Evolutionary conservation across 139 green algal genomes (phyloP), one percentile per base, ranked within the genome.

Genomic region (Chlamydomonas asymmetrica): DNA sequence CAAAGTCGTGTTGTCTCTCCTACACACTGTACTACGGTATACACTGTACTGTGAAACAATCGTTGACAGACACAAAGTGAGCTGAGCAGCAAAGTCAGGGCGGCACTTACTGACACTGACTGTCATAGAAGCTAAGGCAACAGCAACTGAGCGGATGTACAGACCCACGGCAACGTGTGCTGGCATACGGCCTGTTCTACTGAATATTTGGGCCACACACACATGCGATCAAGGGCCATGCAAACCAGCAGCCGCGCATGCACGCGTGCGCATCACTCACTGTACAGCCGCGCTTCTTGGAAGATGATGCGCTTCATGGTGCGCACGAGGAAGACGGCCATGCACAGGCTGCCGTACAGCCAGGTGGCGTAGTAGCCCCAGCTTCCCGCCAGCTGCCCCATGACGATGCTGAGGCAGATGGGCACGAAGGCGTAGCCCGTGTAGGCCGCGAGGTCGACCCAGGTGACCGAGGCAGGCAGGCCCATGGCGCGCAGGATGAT

Each of bases 301-400:
- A 97, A 95, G 38, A 98, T 85, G 39, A 96, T 81, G 1, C 95
- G 84, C 81, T 98, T 98, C 84, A 98, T 89, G 22, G 93, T 97
- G 31, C 94, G 88, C 35, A 98, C 94, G 38, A 98, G 80, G 83
- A 98, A 98, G 1, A 97, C 71, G 2, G 86, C 93, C 76, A 89
- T 92, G 78, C 82, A 93, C 4, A 96, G 48, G 57, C 81, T 88
- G 43, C 89, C 85, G 80, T 97, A 98, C 18, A 84, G 61, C 83
- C 92, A 93, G 9, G 82, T 61, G 0, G 39, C 76, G 25, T 91
- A 89, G 71, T 92, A 97, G 0, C 74, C 82, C 66, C 81, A 88
- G 7, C 76, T 72, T 13, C 89, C 91, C 85, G 76, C 67, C 31
- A 70, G 41, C 65, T 52, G 54, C 10, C 80, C 79, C 37, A 60